Conservation (phyloP, 2,329 filamentous ascomycete genomes). For the Botrytis fragariae region DNA sequence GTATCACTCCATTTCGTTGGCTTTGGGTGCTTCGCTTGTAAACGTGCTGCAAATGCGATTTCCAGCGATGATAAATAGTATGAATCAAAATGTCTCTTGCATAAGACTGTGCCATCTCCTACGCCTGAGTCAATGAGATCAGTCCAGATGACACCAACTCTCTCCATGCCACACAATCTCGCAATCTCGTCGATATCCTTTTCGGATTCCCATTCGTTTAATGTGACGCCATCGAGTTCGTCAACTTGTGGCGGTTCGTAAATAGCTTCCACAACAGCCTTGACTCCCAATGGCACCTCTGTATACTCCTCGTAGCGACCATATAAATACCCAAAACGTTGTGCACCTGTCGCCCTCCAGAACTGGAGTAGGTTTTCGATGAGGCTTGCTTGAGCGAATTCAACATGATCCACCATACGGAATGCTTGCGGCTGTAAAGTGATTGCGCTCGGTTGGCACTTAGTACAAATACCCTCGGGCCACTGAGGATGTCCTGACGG, state of each 20-base stretch:
- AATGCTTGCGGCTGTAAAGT: slow-evolving; percentile 90
- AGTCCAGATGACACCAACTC: slow-evolving; percentile 91
- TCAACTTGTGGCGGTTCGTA: slow-evolving; percentile 93
- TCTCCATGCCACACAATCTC: slow-evolving; percentile 77
- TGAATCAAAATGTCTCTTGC: slow-evolving; percentile 93
- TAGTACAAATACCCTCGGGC: slow-evolving; percentile 96
- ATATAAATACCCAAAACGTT: slow-evolving; percentile 87
- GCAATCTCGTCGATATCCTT: slow-evolving; percentile 78
- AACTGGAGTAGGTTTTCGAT: slow-evolving; percentile 90
- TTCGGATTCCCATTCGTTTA: slow-evolving; percentile 83
- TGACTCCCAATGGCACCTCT: slow-evolving; percentile 89
- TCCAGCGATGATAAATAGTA: slow-evolving; percentile 89
- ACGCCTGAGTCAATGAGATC: slow-evolving; percentile 80
- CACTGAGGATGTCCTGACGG: slow-evolving; percentile 90
- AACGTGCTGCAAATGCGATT: slow-evolving; percentile 80
- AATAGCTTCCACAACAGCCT: slow-evolving; percentile 94
- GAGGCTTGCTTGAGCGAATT: slow-evolving; percentile 81
- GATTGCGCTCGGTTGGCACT: slow-evolving; percentile 96
- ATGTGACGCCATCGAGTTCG: slow-evolving; percentile 82
- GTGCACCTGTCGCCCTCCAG: slow-evolving; percentile 81
- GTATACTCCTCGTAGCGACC: slow-evolving; percentile 87
- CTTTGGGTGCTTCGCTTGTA: slow-evolving; percentile 86
- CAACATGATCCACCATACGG: slow-evolving; percentile 97
- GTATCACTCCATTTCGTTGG: slow-evolving; percentile 96
- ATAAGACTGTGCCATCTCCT: slow-evolving; percentile 82